phyloP scores from a whole-genome alignment of 2,329 filamentous ascomycete species.

The Exophiala bonariae region DNA sequence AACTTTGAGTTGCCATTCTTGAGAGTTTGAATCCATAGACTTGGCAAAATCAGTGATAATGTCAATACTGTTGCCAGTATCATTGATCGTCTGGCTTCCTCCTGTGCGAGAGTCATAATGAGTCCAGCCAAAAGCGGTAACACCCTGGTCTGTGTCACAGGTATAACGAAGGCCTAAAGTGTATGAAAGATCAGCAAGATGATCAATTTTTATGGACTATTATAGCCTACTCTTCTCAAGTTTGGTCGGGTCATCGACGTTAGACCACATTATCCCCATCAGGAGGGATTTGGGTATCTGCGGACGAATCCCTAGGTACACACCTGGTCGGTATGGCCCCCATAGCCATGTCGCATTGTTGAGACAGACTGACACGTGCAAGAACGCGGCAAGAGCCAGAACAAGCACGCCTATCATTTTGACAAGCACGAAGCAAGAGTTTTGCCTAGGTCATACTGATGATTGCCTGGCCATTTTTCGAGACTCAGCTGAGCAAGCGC shows the following conservation, averaged over 20 bases:
- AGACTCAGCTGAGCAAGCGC: too few species aligned
- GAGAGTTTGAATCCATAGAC: constrained; percentile 78
- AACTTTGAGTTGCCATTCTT: constrained; percentile 86
- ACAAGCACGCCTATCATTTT: not conserved
- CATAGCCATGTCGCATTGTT: constrained; percentile 84
- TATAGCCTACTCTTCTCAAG: constrained; percentile 71
- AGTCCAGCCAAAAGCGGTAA: constrained; percentile 95
- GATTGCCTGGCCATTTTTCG: not conserved
- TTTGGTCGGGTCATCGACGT: constrained; percentile 74
- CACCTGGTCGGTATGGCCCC: constrained; percentile 89
- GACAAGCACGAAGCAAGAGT: not conserved
- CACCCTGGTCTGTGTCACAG: constrained; percentile 89
- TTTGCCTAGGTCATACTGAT: not conserved
- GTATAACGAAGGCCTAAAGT: constrained; percentile 78
- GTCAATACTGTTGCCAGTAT: constrained; percentile 81
- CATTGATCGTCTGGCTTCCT: constrained; percentile 84
- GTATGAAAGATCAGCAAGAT: not conserved
- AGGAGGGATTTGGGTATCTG: constrained; percentile 76
- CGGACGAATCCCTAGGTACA: constrained; percentile 88
- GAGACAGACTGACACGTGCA: constrained; percentile 43
- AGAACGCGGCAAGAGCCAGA: not conserved
- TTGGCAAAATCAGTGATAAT: constrained; percentile 92
- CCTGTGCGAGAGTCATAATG: constrained; percentile 87
- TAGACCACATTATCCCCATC: constrained; percentile 82
- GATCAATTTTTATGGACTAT: not conserved